Conservation (phyloP, 2,329 filamentous ascomycete genomes). For the Bimuria novae-zelandiae region DNA sequence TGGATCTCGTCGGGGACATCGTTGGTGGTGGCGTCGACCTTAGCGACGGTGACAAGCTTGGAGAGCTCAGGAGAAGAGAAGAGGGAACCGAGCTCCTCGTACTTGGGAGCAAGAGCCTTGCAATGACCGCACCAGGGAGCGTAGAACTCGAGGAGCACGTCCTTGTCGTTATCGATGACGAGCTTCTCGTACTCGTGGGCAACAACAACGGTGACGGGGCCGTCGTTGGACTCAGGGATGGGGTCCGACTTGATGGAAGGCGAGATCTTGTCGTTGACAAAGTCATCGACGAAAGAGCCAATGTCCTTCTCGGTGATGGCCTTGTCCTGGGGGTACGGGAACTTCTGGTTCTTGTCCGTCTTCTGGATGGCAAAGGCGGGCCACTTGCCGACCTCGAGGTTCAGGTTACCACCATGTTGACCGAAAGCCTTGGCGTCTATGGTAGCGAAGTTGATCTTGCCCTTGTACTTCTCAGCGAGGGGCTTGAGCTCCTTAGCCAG, state of each 20-base stretch:
- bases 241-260: slow-evolving; percentile 99
- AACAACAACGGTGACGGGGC: slow-evolving; percentile 83
- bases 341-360: slow-evolving; percentile 94
- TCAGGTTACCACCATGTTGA: slow-evolving; percentile 93
- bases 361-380: slow-evolving; percentile 98
- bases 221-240: slow-evolving; percentile 90
- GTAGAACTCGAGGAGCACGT: slow-evolving; percentile 98
- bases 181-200: slow-evolving; percentile 92
- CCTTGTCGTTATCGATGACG: slow-evolving; percentile 92
- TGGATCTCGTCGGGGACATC: slow-evolving; percentile 96
- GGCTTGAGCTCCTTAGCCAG: slow-evolving; percentile 79
- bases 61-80: slow-evolving; percentile 57
- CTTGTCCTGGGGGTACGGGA: slow-evolving; percentile 84
- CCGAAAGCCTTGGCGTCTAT: slow-evolving; percentile 95
- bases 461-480: slow-evolving; percentile 88
- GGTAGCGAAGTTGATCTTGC: slow-evolving; percentile 95
- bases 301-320: slow-evolving; percentile 76
- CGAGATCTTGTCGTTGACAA: slow-evolving; percentile 83
- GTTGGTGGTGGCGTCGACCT: slow-evolving; percentile 95
- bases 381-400: slow-evolving; percentile 94
- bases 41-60: slow-evolving; percentile 71
- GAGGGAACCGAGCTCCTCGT: slow-evolving; percentile 65
- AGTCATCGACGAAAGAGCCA: slow-evolving; percentile 82
- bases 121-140: slow-evolving; percentile 80
- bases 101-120: slow-evolving; percentile 71